These are phyloP conservation scores for Vitrella brassicaformis DNA, from an alignment of 73 alveolate genomes.

Conservation along the genomic window DNA sequence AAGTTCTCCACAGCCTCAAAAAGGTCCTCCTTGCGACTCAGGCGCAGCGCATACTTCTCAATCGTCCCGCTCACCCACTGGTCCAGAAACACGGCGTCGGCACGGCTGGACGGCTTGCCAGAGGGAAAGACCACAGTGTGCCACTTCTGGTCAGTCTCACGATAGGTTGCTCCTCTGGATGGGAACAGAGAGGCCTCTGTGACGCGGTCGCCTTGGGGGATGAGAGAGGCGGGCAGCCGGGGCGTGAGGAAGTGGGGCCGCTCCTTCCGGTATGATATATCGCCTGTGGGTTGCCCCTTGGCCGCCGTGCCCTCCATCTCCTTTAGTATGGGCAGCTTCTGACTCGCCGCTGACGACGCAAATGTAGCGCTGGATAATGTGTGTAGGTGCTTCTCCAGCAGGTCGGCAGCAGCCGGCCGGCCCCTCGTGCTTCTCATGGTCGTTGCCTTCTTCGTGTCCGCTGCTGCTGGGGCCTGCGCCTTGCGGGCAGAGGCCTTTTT, in stretches of 20 bases:
- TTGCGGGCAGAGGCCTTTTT: too few species aligned
- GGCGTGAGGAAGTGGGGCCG: conserved; percentile 9
- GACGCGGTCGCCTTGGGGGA: background rate
- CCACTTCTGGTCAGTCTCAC: background rate
- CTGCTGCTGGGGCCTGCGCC: too few species aligned
- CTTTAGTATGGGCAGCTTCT: too few species aligned
- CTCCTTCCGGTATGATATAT: conserved; percentile 19
- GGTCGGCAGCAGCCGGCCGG: too few species aligned
- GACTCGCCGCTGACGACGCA: too few species aligned
- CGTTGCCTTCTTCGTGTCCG: too few species aligned
- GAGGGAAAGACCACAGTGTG: conserved; percentile 15
- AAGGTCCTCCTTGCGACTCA: background rate
- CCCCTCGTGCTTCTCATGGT: too few species aligned
- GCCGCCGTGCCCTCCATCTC: conserved; percentile 21
- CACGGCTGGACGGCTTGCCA: conserved; percentile 26
- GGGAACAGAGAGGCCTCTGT: background rate
- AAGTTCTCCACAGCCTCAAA: conserved; percentile 1
- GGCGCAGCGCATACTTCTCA: background rate
- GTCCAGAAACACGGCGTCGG: conserved; percentile 30
- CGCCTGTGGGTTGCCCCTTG: conserved; percentile 6
- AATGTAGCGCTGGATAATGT: too few species aligned
- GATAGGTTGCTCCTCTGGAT: background rate
- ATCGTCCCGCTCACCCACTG: conserved; percentile 10
- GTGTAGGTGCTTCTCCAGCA: too few species aligned
- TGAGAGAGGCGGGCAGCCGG: conserved; percentile 9